A percentile compares a stretch with the other conserved stretches of the same genome.
Evolutionary conservation across 768 basidiomycete genomes (phyloP).

Genomic region (Agaricus sinodeliciosus): DNA sequence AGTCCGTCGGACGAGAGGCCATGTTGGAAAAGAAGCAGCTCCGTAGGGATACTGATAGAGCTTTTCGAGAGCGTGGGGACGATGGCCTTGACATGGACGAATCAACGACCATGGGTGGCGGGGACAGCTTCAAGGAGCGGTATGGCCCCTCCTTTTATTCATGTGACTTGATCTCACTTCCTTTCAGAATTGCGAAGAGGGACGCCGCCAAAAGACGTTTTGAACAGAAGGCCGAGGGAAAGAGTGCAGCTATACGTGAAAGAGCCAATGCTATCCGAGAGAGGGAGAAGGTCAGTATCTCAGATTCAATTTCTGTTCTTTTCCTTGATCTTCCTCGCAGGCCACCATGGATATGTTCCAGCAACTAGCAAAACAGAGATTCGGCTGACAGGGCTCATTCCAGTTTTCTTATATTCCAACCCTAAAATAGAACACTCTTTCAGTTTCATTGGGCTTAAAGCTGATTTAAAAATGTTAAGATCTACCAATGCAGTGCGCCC

Average conservation of each 20-base stretch:
- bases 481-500: too few relatives aligned
- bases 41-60: constrained; percentile 60
- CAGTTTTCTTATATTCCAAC: neutral
- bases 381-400: constrained; percentile 42
- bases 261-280: constrained; percentile 56
- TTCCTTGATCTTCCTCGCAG: constrained; percentile 17
- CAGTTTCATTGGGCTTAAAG: too few relatives aligned
- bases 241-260: constrained; percentile 46
- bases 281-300: constrained; percentile 55
- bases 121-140: constrained; percentile 77
- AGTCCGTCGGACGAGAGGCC: constrained; percentile 73
- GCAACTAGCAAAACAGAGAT: constrained; percentile 81
- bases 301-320: neutral
- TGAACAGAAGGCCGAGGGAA: constrained; percentile 55
- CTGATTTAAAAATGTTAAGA: too few relatives aligned
- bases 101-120: constrained; percentile 72
- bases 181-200: constrained; percentile 49
- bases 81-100: constrained; percentile 77
- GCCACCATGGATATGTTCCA: constrained; percentile 98
- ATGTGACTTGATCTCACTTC: constrained; percentile 1
- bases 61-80: constrained; percentile 73
- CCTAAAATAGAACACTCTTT: too few relatives aligned
- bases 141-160: constrained; percentile 26
- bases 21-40: constrained; percentile 83
- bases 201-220: constrained; percentile 65